Percentiles rank a stretch among this genome's conserved stretches.
Evolutionary conservation across 495 filamentous ascomycete genomes (phyloP).

Genomic region (Lasiosphaeris hirsuta): DNA sequence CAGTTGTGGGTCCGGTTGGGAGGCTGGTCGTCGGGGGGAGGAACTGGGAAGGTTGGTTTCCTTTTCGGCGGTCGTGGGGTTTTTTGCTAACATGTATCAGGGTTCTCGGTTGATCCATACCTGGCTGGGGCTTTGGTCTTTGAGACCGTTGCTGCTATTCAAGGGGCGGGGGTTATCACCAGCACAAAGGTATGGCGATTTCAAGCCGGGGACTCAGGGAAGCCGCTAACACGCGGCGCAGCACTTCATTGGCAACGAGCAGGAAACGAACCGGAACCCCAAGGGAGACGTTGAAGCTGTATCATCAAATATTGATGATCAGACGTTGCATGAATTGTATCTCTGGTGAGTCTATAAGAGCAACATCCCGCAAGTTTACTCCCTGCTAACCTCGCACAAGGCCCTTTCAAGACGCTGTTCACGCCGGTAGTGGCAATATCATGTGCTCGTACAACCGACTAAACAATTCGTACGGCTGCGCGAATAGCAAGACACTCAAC

Average conservation of each 20-base stretch:
- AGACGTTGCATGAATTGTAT: constrained; percentile 69
- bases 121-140: constrained; percentile 44
- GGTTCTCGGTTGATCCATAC: constrained; percentile 50
- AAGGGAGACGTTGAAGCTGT: constrained; percentile 43
- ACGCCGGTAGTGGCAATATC: constrained; percentile 56
- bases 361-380: constrained; percentile 26
- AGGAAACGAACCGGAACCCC: constrained; percentile 61
- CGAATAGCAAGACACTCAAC: constrained; percentile 60
- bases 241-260: constrained; percentile 65
- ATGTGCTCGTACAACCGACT: constrained; percentile 72
- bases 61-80: neutral
- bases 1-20: constrained; percentile 58
- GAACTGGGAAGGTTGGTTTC: constrained; percentile 51
- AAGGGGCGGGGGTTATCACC: constrained; percentile 53
- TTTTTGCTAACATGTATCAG: constrained; percentile 19
- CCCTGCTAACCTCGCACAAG: constrained; percentile 22
- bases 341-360: constrained; percentile 54
- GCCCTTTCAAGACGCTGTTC: constrained; percentile 64
- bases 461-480: constrained; percentile 63
- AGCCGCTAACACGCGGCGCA: constrained; percentile 9
- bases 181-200: constrained; percentile 53
- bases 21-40: constrained; percentile 51
- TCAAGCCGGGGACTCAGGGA: neutral
- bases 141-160: constrained; percentile 48
- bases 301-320: constrained; percentile 63